A percentile compares a stretch with the other conserved stretches of the same genome.
Conservation (phyloP, 2,329 filamentous ascomycete genomes). For the Arthrobotrys conoides region DNA sequence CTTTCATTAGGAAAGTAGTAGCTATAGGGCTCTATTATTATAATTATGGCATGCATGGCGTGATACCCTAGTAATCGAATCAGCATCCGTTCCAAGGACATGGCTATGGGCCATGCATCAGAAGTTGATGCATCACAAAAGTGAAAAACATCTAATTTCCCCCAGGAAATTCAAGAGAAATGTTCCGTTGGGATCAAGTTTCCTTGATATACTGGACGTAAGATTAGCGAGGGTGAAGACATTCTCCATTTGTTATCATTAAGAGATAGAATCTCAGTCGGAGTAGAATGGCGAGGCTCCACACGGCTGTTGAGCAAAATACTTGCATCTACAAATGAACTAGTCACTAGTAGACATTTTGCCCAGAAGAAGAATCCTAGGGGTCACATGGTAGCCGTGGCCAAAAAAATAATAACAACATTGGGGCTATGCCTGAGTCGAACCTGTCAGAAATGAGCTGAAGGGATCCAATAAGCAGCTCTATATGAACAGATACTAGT, state of each 20-base stretch:
- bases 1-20: background rate
- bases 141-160: constrained; percentile 47
- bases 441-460: constrained; percentile 60
- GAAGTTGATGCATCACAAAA: constrained; percentile 29
- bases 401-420: constrained; percentile 45
- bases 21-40: background rate
- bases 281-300: constrained; percentile 21
- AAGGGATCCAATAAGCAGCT: constrained; percentile 57
- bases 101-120: constrained; percentile 44
- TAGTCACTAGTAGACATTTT: constrained; percentile 14
- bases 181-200: constrained; percentile 31
- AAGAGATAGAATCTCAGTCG: constrained; percentile 28
- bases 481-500: constrained; percentile 18
- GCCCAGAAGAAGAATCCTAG: constrained; percentile 16
- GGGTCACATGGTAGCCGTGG: constrained; percentile 46
- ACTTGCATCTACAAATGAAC: constrained; percentile 13
- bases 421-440: constrained; percentile 60
- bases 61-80: constrained; percentile 52
- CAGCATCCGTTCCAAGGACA: constrained; percentile 53
- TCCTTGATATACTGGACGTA: constrained; percentile 40
- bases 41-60: constrained; percentile 46
- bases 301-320: constrained; percentile 34
- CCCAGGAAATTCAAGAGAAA: constrained; percentile 31
- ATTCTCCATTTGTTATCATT: constrained; percentile 38
- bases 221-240: constrained; percentile 45